Conservation (phyloP, 805 yeast genomes). For the Ogataea neopini region DNA sequence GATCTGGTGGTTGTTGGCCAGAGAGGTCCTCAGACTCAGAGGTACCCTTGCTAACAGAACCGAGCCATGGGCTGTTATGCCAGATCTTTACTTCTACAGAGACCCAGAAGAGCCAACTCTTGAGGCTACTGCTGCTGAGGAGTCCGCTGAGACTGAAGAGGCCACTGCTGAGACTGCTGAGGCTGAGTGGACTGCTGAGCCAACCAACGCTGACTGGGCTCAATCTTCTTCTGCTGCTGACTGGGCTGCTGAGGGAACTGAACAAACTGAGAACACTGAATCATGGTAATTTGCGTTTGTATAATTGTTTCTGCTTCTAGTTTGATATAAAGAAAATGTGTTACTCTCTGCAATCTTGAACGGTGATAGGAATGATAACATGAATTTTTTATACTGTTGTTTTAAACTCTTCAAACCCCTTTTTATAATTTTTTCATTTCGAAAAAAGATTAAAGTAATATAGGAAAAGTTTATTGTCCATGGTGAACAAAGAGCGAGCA, state of each 20-base stretch:
- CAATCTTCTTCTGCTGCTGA: conserved; percentile 50
- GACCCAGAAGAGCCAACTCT: conserved; percentile 99
- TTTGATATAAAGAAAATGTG: conserved; percentile 8
- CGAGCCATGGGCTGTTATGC: conserved; percentile 98
- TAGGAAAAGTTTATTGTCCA: conserved; percentile 3
- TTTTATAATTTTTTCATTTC: conserved; percentile 11
- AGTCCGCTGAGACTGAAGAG: conserved; percentile 61
- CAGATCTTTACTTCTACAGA: conserved; percentile 99
- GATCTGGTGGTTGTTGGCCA: conserved; percentile 98
- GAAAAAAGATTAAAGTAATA: conserved; percentile 11
- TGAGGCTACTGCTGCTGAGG: conserved; percentile 65
- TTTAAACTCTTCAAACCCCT: conserved; percentile 9
- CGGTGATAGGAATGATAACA: conserved; percentile 8
- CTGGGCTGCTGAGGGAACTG: conserved; percentile 64
- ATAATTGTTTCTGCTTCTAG: conserved; percentile 15
- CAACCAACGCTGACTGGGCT: conserved; percentile 76
- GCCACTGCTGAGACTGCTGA: conserved; percentile 61
- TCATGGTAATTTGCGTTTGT: conserved; percentile 34
- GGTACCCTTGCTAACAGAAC: conserved; percentile 96
- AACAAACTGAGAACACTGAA: conserved; percentile 49
- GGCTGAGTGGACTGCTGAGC: conserved; percentile 63
- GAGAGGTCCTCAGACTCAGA: conserved; percentile 99
- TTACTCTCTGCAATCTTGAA: conserved; percentile 5
- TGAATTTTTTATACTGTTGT: conserved; percentile 9
- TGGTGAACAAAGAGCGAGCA: too few relatives aligned